Percentiles rank a stretch among this genome's conserved stretches.
phyloP scores from a whole-genome alignment of 257 asterid genomes.

The Cordia subcordata region DNA sequence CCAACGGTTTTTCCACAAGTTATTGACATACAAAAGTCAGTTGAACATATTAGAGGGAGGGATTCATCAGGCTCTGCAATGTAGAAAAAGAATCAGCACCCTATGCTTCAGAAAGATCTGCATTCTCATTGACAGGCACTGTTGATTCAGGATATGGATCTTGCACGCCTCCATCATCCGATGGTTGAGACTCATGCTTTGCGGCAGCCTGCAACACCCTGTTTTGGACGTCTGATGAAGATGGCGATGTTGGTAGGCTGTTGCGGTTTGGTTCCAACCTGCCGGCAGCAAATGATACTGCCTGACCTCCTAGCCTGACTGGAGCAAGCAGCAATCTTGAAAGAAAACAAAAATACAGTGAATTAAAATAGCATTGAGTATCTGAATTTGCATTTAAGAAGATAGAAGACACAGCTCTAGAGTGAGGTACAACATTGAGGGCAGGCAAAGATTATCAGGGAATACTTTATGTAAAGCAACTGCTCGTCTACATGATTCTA shows the following conservation, averaged over 20 bases:
- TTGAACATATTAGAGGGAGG: neutral
- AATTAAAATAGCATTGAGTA: neutral
- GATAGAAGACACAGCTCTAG: too few relatives aligned
- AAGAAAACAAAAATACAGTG: slow-evolving; percentile 9
- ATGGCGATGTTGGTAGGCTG: slow-evolving; percentile 85
- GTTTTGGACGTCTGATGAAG: slow-evolving; percentile 77
- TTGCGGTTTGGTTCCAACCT: slow-evolving; percentile 60
- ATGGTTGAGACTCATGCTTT: slow-evolving; percentile 80
- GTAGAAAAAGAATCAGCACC: neutral
- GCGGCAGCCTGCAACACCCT: slow-evolving; percentile 96
- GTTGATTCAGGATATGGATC: slow-evolving; percentile 32
- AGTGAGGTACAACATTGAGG: neutral
- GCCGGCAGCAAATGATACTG: slow-evolving; percentile 69
- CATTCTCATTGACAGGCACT: slow-evolving; percentile 39
- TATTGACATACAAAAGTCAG: neutral
- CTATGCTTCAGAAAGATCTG: slow-evolving; percentile 72
- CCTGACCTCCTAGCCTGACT: slow-evolving; percentile 58
- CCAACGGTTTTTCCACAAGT: neutral
- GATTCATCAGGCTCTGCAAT: neutral
- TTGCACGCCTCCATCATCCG: slow-evolving; percentile 42
- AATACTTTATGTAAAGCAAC: too few relatives aligned
- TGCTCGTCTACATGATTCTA: too few relatives aligned
- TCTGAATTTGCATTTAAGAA: too few relatives aligned
- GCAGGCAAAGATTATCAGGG: neutral
- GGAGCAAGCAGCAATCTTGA: slow-evolving; percentile 61